Evolutionary conservation across 148 eudicot genomes (phyloP), one percentile per base, ranked within the genome.

Genomic region (Chenopodium album): DNA sequence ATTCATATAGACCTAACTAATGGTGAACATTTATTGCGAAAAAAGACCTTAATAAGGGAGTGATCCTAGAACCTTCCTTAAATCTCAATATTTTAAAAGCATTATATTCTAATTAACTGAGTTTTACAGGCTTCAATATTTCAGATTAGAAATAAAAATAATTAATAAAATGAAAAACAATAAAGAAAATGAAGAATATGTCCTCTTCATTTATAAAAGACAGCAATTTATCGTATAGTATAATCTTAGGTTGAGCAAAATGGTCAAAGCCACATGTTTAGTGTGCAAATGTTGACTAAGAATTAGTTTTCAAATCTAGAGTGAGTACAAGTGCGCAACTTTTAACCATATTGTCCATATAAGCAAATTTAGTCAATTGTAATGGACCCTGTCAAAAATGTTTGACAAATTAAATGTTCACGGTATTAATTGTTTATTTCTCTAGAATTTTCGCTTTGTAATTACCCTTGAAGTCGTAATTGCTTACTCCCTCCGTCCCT

Each of bases 271-370:
- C 66, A 56, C 66, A 62, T 62, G 66, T 62, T 22, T 62, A 62
- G 28, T 62, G 66, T 22, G 66, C 66, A 62, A 62, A 62, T 62
- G 66, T 62, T 62, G 66, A 62, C 66, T 62, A 56, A 62, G 66
- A 62, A 62, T 7, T 62, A 62, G 66, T 62, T 62, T 62, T 22
- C 66, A 22, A 3, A 62, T 62, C 22, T 56, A 4, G 62, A 56
- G 54, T 11, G 10, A 50, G 54, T 9, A 10, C 54, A 50, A 50
- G 14, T 50, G 54, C 12, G 12, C 54, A 50, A 12, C 54, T 50
- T 50, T 50, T 50, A 50, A 50, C 54, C 16, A 50, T 6, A 41
- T 41, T 41, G 44, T 41, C 44, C 44, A 41, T 41, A 4, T 41
- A 41, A 0, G 54, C 13, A 50, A 50, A 41, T 41, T 1, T 50